Conservation (phyloP, 2,329 filamentous ascomycete species). For the Anthostomella pinea region DNA sequence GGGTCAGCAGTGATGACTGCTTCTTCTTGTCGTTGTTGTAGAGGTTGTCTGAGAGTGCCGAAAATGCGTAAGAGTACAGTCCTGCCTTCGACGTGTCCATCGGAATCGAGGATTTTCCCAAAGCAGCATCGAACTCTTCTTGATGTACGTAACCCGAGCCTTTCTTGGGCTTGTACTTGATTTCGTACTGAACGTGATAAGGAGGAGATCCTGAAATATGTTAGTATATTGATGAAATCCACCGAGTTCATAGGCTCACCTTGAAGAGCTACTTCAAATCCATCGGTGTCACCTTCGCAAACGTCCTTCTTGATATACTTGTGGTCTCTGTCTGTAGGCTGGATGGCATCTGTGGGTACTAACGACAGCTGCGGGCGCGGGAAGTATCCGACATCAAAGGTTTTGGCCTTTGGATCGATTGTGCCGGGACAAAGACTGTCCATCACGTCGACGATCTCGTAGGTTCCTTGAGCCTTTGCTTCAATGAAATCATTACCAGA, state of each 20-base stretch:
- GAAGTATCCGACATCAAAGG: slow-evolving; percentile 83
- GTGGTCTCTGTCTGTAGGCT: slow-evolving; percentile 41
- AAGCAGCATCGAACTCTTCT: slow-evolving; percentile 73
- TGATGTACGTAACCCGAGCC: slow-evolving; percentile 63
- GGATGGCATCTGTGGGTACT: slow-evolving; percentile 61
- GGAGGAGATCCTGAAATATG: slow-evolving; percentile 64
- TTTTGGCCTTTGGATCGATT: slow-evolving; percentile 69
- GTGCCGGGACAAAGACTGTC: slow-evolving; percentile 81
- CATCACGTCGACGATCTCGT: slow-evolving; percentile 73
- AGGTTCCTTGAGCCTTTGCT: slow-evolving; percentile 67
- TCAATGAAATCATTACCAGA: slow-evolving; percentile 65
- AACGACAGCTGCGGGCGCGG: slow-evolving; percentile 71
- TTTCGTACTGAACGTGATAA: slow-evolving; percentile 78
- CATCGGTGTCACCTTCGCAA: slow-evolving; percentile 92
- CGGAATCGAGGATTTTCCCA: slow-evolving; percentile 72
- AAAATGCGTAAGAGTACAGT: slow-evolving; percentile 81
- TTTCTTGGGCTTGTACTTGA: slow-evolving; percentile 67
- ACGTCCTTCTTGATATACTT: slow-evolving; percentile 74
- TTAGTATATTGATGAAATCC: slow-evolving; percentile 31
- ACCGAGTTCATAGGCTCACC: slow-evolving; percentile 48
- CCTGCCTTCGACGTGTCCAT: slow-evolving; percentile 86
- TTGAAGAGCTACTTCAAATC: slow-evolving; percentile 74
- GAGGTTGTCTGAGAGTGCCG: slow-evolving; percentile 76
- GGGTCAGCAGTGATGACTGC: slow-evolving; percentile 62
- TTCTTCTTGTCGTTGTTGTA: slow-evolving; percentile 71